Evolutionary conservation across 2,329 filamentous ascomycete species (phyloP).

Genomic region (Leptographium radiaticola): DNA sequence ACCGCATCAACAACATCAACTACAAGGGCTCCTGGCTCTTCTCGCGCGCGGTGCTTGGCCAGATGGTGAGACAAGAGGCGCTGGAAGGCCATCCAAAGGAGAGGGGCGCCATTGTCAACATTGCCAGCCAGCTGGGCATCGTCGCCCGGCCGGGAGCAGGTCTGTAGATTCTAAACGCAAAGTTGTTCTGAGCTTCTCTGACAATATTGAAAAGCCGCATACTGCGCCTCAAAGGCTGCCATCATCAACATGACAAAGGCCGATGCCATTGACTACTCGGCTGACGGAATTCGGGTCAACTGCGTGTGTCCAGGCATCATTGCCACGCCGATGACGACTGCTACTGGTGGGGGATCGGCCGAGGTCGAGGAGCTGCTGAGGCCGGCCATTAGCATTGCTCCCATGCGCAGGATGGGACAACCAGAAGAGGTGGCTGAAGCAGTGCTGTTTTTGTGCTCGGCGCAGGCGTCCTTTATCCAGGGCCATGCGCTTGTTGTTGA

Average conservation of each 20-base stretch:
- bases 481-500: constrained; percentile 1
- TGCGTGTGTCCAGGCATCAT: constrained; percentile 16
- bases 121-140: constrained; percentile 39
- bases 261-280: constrained; percentile 57
- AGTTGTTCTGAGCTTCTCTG: background rate
- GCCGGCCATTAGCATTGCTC: background rate
- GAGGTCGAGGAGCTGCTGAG: background rate
- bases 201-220: constrained; percentile 27
- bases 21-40: constrained; percentile 37
- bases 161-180: constrained; percentile 14
- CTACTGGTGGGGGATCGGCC: background rate
- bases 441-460: background rate
- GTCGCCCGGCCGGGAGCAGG: constrained; percentile 30
- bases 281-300: constrained; percentile 41
- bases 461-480: constrained; percentile 1
- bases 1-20: constrained; percentile 40
- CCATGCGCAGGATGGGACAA: background rate
- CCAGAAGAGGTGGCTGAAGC: background rate
- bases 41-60: constrained; percentile 27
- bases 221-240: constrained; percentile 41
- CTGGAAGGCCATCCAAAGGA: constrained; percentile 26
- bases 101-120: constrained; percentile 35
- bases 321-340: constrained; percentile 7
- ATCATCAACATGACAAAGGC: constrained; percentile 40
- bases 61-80: constrained; percentile 32